Conservation (phyloP, 2,329 filamentous ascomycete genomes). For the Colletotrichum melonis region DNA sequence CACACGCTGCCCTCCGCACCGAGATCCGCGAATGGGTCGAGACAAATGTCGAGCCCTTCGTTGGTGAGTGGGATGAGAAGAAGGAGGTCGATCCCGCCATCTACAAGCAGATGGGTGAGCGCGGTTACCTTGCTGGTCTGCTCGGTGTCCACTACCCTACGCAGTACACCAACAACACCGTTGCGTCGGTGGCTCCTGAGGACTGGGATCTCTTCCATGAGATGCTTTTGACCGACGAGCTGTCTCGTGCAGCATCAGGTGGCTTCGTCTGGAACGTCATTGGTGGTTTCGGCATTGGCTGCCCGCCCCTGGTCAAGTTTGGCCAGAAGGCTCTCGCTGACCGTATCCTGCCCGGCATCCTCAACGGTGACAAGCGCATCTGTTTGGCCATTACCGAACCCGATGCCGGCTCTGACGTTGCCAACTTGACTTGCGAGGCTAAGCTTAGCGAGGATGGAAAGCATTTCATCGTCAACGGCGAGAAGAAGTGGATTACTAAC, state of each 20-base stretch:
- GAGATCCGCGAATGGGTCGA: conserved; percentile 96
- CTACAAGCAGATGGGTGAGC: conserved; percentile 95
- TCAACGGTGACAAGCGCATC: conserved; percentile 95
- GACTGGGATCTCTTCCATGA: conserved; percentile 99
- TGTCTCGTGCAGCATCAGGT: conserved; percentile 88
- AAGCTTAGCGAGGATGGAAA: conserved; percentile 96
- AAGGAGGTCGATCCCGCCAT: conserved; percentile 89
- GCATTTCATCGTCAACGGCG: conserved; percentile 98
- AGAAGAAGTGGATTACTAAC: conserved; percentile 99
- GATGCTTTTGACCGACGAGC: conserved; percentile 92
- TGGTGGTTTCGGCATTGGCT: conserved; percentile 95
- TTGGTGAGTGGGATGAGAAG: conserved; percentile 97
- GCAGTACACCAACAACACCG: conserved; percentile 75
- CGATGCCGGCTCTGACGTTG: conserved; percentile 94
- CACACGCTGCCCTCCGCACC: conserved; percentile 88
- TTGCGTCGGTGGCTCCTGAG: conserved; percentile 84
- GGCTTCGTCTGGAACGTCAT: conserved; percentile 98
- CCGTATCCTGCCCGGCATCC: conserved; percentile 87
- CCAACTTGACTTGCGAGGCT: conserved; percentile 94
- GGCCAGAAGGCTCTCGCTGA: conserved; percentile 87
- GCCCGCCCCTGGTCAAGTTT: conserved; percentile 91
- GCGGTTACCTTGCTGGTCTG: conserved; percentile 92
- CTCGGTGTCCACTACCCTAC: conserved; percentile 86
- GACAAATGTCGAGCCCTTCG: conserved; percentile 86
- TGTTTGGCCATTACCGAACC: conserved; percentile 98